Percentiles rank a stretch among this genome's conserved stretches.
phyloP scores from a whole-genome alignment of 1,284 basidiomycete genomes.

The Albatrellus sp. region DNA sequence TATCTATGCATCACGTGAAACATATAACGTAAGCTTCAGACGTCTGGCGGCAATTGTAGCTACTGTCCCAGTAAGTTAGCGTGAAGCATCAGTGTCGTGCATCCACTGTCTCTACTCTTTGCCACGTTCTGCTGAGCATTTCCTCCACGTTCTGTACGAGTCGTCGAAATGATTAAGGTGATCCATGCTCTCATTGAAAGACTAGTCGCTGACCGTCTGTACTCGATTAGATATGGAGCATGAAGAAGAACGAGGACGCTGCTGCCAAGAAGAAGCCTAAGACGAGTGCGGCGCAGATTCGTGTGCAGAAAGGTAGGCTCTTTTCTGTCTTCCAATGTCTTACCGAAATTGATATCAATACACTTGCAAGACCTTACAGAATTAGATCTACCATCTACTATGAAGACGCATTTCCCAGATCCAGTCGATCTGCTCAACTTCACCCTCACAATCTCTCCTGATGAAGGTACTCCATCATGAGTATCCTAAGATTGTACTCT shows the following conservation, averaged over 20 bases:
- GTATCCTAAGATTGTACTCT: conserved; percentile 6
- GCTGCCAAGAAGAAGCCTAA: conserved; percentile 93
- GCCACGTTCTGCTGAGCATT: conserved; percentile 17
- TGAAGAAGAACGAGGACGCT: conserved; percentile 95
- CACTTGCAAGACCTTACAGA: conserved; percentile 79
- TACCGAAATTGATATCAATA: neutral
- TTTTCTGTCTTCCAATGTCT: neutral
- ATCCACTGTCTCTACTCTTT: conserved; percentile 5
- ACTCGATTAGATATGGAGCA: conserved; percentile 75
- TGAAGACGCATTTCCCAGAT: conserved; percentile 92
- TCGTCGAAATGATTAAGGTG: conserved; percentile 45
- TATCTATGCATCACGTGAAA: too few species aligned
- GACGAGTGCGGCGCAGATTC: conserved; percentile 93
- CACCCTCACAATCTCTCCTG: conserved; percentile 87
- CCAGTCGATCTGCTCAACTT: conserved; percentile 93
- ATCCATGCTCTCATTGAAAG: neutral
- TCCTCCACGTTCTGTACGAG: neutral
- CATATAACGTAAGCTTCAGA: too few species aligned
- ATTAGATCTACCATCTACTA: conserved; percentile 89
- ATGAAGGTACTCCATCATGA: conserved; percentile 63
- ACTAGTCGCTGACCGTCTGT: neutral
- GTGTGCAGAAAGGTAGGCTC: conserved; percentile 91
- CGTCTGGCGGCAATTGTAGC: too few species aligned
- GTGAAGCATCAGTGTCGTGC: conserved; percentile 2
- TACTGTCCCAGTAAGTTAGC: neutral